Base-by-base conservation (phyloP, 371 early-diverging fungal species). In the Apophysomyces variabilis region DNA sequence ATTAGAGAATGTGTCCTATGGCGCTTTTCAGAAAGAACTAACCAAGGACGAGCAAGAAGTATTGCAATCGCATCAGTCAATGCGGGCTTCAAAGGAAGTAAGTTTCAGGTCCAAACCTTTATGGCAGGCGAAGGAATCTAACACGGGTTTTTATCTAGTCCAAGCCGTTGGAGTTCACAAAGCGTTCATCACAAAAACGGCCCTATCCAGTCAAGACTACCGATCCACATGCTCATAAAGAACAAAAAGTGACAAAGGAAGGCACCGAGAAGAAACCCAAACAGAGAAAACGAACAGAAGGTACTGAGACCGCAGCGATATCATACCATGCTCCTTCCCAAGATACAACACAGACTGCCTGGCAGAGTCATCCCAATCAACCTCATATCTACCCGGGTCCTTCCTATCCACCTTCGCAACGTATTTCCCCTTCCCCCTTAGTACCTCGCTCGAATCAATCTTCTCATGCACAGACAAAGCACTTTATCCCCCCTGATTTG, bases 401-500 rank as follows among this genome's bases (percentile, higher is more conserved):
- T 3, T 26, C 32, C 3, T 26, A 26, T 26, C 32, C 47, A 43
- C 18, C 18, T 12, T 44, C 46, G 38, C 43, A 50, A 45, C 44
- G 1, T 26, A 35, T 26, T 59, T 37, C 7, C 50, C 41, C 57
- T 18, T 43, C 7, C 11, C 38, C 36, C 35, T 16, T 36, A 5
- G 9, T 11, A 16, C 8, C 59, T 36, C 54, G 21, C 5, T 26
- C 54, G n/a, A n/a, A 21, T 21, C 54, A 2, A 32, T 7, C 54
- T 9, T 50, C 54, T 21, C 16, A 50, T 21, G 54, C 8, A n/a
- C n/a, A 50, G 12, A 12, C 11, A 47, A 4, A 43, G 54, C 63
- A 60, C 57, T 78, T 76, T 62, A 73, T 70, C 45, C 79, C 79
- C 13, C 79, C 79, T 21, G 76, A 78, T 61, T 46, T 78, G 39